Evolutionary conservation across 148 eudicot genomes (phyloP), one percentile per base, ranked within the genome.

Genomic region (Euryodendron excelsum): DNA sequence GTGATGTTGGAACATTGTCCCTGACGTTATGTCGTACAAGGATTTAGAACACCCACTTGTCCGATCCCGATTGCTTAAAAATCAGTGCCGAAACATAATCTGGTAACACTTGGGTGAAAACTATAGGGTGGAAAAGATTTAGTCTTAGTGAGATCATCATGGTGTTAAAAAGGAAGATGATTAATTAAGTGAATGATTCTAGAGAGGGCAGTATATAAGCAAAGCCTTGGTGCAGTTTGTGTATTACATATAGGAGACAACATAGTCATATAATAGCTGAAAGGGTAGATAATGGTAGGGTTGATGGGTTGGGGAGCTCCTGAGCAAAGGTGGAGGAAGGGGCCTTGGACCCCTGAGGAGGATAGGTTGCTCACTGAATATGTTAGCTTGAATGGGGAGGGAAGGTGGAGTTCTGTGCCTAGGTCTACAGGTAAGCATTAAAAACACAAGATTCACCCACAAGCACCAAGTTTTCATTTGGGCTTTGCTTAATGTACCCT

Each of bases 281-380:
- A 36, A 18, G 14, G 39, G n/a, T 23, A 33, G 4, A 28, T 25
- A 28, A 85, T 88, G 83, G 84, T 68, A 20, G 78, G 82, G 15
- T 12, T 67, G 56, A n/a, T 86, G 88, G 75, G 82, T 30, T 88
- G 88, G 87, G 85, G 83, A 20, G 75, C 33, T 25, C n/a, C 67
- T n/a, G n/a, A 76, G 61, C 52, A 53, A 76, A 85, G 84, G 65
- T 87, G 92, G 90, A 87, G 92, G 80, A 89, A 87, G 74, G 90
- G 92, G 25, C 92, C 92, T 37, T 89, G 92, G 92, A 89, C 87
- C 23, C 88, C 86, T 21, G 90, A 87, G 64, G 90, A 89, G 41
- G 90, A 85, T 76, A 87, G 84, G 77, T 65, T 87, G 28, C 88
- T 87, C 14, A 20, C 70, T 47, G 84, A 86, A 25, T 82, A 86